These are phyloP conservation scores for Tulasnella sp. DNA, from an alignment of 768 basidiomycete genomes.

Conservation along the genomic window DNA sequence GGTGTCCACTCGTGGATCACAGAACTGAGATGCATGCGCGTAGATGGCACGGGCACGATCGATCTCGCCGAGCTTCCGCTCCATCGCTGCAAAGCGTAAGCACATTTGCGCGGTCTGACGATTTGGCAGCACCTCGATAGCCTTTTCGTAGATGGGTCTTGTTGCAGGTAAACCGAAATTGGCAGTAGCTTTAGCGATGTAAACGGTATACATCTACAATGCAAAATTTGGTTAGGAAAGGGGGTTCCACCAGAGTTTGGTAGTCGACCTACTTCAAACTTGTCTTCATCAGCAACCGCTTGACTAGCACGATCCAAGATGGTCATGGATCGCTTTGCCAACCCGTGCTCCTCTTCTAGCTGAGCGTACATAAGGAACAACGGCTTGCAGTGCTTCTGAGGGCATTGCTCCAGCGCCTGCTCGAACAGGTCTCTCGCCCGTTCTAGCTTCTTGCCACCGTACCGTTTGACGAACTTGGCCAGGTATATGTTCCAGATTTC, in stretches of 20 bases:
- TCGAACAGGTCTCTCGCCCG: conserved; percentile 97
- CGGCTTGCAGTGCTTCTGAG: conserved; percentile 91
- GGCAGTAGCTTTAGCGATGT: conserved; percentile 94
- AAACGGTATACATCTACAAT: conserved; percentile 88
- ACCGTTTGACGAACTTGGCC: conserved; percentile 95
- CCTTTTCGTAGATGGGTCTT: conserved; percentile 93
- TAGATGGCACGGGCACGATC: conserved; percentile 96
- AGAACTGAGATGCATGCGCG: conserved; percentile 98
- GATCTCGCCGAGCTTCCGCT: conserved; percentile 98
- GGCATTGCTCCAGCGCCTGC: conserved; percentile 96
- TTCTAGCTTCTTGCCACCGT: conserved; percentile 92
- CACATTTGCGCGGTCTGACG: conserved; percentile 97
- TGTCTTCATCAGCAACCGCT: conserved; percentile 85
- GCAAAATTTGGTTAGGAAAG: conserved; percentile 22
- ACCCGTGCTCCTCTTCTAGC: conserved; percentile 91
- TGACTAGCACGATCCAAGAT: conserved; percentile 92
- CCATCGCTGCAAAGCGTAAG: conserved; percentile 90
- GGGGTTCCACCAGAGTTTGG: conserved; percentile 25
- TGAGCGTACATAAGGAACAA: conserved; percentile 96
- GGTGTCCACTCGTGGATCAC: conserved; percentile 89
- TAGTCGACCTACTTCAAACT: conserved; percentile 75
- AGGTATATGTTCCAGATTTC: conserved; percentile 99
- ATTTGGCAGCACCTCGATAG: conserved; percentile 91
- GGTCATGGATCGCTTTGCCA: conserved; percentile 94
- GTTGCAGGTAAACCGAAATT: conserved; percentile 97